A percentile compares a stretch with the other conserved stretches of the same genome.
phyloP scores from a whole-genome alignment of 768 basidiomycete species.

The Termitomyces sp. region DNA sequence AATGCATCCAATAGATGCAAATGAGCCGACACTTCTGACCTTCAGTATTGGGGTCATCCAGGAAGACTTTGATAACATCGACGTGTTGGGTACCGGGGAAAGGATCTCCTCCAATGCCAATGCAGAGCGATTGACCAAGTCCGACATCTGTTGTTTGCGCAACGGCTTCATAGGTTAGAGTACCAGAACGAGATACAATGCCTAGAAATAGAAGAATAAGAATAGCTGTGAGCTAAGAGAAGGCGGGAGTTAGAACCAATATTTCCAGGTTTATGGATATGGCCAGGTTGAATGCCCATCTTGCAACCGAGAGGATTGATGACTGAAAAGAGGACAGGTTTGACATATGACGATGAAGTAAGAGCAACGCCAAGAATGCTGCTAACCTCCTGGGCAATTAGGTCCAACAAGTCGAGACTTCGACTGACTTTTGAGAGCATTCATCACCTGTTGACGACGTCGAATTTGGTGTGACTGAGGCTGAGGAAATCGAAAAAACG shows the following conservation, averaged over 20 bases:
- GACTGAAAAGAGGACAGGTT: conserved; percentile 35
- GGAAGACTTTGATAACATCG: conserved; percentile 94
- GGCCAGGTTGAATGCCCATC: conserved; percentile 98
- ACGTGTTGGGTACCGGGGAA: conserved; percentile 96
- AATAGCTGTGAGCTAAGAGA: neutral
- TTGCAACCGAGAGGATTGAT: conserved; percentile 98
- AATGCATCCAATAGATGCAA: neutral
- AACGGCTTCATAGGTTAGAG: conserved; percentile 97
- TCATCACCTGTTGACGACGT: conserved; percentile 64
- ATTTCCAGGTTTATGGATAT: conserved; percentile 95
- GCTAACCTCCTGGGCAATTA: conserved; percentile 85
- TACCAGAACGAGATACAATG: conserved; percentile 94
- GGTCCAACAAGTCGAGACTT: conserved; percentile 96
- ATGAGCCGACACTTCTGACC: conserved; percentile 40
- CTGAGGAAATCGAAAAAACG: conserved; percentile 20
- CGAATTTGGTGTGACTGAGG: conserved; percentile 3
- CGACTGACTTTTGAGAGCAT: conserved; percentile 91
- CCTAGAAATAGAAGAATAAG: conserved; percentile 39
- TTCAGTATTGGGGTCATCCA: conserved; percentile 91
- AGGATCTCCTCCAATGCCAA: conserved; percentile 97
- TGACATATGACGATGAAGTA: neutral
- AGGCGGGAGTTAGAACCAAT: conserved; percentile 55
- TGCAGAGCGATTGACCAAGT: conserved; percentile 92
- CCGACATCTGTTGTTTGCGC: conserved; percentile 95
- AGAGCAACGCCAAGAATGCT: neutral